These are phyloP conservation scores for Trichoderma breve DNA, from an alignment of 2,329 filamentous ascomycete genomes.

Conservation along the genomic window DNA sequence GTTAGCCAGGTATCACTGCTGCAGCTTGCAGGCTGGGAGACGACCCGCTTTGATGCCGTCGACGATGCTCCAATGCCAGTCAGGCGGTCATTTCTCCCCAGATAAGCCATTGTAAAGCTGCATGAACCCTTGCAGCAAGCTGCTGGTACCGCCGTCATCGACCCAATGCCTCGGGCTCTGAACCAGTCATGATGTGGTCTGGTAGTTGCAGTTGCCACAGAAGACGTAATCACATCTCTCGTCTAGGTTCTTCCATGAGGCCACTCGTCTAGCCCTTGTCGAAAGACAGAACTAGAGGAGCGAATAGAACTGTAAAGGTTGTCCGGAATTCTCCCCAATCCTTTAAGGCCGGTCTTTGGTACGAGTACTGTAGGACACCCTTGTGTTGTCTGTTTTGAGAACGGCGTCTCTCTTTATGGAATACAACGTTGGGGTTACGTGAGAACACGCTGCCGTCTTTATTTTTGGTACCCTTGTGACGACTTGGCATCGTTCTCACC, in stretches of 20 bases:
- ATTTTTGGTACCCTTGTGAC: not conserved
- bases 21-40: not conserved
- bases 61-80: constrained; percentile 16
- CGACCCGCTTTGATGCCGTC: constrained; percentile 11
- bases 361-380: not conserved
- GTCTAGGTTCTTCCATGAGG: not conserved
- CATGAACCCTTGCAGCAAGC: constrained; percentile 12
- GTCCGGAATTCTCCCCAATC: not conserved
- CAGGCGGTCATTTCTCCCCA: constrained; percentile 11
- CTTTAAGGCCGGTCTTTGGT: not conserved
- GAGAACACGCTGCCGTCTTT: not conserved
- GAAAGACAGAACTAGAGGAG: not conserved
- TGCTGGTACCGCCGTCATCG: not conserved
- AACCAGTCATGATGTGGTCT: not conserved
- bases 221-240: not conserved
- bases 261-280: not conserved
- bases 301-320: not conserved
- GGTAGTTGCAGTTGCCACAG: not conserved
- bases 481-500: not conserved
- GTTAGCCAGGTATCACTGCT: not conserved
- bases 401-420: not conserved
- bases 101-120: constrained; percentile 15
- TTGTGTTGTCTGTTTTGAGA: not conserved
- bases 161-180: constrained; percentile 13
- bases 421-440: constrained; percentile 9